Percentiles rank a stretch among this genome's conserved stretches.
phyloP scores from a whole-genome alignment of 345 rosid genomes.

The Leavenworthia alabamica region DNA sequence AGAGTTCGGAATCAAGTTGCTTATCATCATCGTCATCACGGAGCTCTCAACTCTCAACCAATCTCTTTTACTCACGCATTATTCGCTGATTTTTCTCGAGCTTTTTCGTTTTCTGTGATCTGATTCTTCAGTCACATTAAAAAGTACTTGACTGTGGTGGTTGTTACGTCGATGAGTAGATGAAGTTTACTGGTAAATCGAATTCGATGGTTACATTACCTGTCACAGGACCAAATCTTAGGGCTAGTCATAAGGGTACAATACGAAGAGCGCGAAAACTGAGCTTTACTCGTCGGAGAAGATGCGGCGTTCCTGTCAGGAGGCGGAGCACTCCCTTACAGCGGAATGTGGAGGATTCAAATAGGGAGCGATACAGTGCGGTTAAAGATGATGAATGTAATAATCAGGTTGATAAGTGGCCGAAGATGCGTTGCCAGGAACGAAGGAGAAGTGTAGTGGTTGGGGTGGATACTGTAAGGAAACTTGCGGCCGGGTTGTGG shows the following conservation, averaged over 20 bases:
- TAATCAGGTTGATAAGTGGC: slow-evolving; percentile 20
- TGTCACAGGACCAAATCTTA: slow-evolving; percentile 41
- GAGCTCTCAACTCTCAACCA: not conserved
- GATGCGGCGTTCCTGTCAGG: slow-evolving; percentile 35
- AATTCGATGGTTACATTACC: slow-evolving; percentile 35
- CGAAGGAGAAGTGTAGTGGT: slow-evolving; percentile 12
- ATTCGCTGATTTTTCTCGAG: not conserved
- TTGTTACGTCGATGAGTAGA: slow-evolving; percentile 2
- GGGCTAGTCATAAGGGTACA: not conserved
- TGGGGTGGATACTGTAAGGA: slow-evolving; percentile 57
- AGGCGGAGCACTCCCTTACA: slow-evolving; percentile 45
- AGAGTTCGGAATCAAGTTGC: slow-evolving; percentile 11
- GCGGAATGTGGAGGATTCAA: slow-evolving; percentile 52
- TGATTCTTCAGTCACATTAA: not conserved
- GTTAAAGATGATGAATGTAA: slow-evolving; percentile 25
- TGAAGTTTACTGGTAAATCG: slow-evolving; percentile 59
- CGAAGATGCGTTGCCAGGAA: slow-evolving; percentile 26
- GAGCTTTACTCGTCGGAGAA: slow-evolving; percentile 36
- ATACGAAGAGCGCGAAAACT: slow-evolving; percentile 32
- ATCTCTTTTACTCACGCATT: slow-evolving; percentile 7
- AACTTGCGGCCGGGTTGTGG: slow-evolving; percentile 85
- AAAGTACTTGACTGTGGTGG: not conserved
- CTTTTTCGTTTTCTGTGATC: not conserved
- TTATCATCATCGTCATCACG: slow-evolving; percentile 14
- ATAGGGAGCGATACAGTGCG: slow-evolving; percentile 15